A percentile compares a stretch with the other conserved stretches of the same genome.
phyloP scores from a whole-genome alignment of 2,329 filamentous ascomycete genomes.

The Basipetospora chlamydospora region DNA sequence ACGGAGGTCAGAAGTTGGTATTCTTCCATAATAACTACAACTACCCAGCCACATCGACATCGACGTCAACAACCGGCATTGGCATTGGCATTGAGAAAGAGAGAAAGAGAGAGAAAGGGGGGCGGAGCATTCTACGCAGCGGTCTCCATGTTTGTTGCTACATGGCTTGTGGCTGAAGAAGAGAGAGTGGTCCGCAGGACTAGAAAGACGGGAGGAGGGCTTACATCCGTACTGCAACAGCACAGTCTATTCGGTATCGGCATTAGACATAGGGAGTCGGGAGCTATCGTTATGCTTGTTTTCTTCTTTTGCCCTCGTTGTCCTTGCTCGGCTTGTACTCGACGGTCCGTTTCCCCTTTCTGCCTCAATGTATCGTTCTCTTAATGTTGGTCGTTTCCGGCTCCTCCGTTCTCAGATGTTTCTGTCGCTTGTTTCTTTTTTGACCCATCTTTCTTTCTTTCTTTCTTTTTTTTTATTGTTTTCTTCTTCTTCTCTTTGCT shows the following conservation, averaged over 20 bases:
- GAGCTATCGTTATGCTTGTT: not conserved
- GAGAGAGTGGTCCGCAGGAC: not conserved
- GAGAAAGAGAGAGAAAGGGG: no score
- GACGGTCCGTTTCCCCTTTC: no score
- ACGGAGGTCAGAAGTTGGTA: no score
- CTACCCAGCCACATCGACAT: no score
- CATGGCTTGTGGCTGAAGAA: no score
- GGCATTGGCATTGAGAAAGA: no score
- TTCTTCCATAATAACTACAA: no score
- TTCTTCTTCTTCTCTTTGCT: slow-evolving; percentile 8
- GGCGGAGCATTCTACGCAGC: no score
- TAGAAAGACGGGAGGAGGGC: not conserved
- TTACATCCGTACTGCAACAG: no score
- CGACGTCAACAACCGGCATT: no score
- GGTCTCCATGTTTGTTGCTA: no score
- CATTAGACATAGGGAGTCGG: slow-evolving; percentile 9
- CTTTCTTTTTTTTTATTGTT: slow-evolving; percentile 8
- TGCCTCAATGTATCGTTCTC: not conserved
- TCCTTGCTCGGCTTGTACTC: no score
- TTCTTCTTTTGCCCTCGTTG: not conserved
- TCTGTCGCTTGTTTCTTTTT: slow-evolving; percentile 8
- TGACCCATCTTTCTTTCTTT: not conserved
- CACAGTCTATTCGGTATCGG: slow-evolving; percentile 3
- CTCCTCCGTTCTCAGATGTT: not conserved
- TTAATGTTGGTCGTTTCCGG: not conserved